A percentile compares a stretch with the other conserved stretches of the same genome.
Evolutionary conservation across 2,329 filamentous ascomycete genomes (phyloP).

Genomic region (Verticillium dahliae): DNA sequence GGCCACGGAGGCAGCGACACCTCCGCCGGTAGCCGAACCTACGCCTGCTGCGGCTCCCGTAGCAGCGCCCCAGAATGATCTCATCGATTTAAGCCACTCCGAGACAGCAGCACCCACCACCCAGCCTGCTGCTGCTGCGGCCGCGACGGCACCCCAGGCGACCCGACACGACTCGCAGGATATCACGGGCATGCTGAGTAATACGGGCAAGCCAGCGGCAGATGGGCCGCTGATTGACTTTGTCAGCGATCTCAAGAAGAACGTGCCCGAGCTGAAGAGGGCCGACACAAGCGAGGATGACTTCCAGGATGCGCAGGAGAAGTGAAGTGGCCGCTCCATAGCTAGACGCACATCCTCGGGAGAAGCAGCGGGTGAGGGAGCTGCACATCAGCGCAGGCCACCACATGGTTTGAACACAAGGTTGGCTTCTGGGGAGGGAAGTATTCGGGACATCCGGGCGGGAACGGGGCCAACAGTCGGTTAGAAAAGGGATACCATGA

Average conservation of each 20-base stretch:
- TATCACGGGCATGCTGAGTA: slow-evolving; percentile 35
- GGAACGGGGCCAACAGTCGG: not conserved
- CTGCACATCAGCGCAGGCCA: not conserved
- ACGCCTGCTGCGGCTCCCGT: slow-evolving; percentile 7
- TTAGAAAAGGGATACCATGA: not conserved
- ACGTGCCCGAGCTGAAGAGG: slow-evolving; percentile 18
- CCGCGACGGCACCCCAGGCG: slow-evolving; percentile 3
- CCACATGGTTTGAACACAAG: not conserved
- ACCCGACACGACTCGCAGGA: slow-evolving; percentile 19
- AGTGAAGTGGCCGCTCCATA: not conserved
- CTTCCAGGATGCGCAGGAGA: slow-evolving; percentile 32
- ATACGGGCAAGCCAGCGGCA: slow-evolving; percentile 37
- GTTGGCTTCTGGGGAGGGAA: not conserved
- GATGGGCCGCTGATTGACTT: slow-evolving; percentile 51
- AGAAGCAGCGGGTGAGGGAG: not conserved
- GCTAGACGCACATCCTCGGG: not conserved
- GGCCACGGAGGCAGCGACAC: not conserved
- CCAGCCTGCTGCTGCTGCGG: not conserved
- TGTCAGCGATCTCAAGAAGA: slow-evolving; percentile 43
- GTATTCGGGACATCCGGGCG: not conserved
- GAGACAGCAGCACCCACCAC: not conserved
- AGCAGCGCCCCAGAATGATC: slow-evolving; percentile 25
- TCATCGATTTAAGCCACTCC: slow-evolving; percentile 48
- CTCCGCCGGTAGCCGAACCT: slow-evolving; percentile 6
- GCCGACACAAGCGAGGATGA: slow-evolving; percentile 27